Evolutionary conservation across 495 filamentous ascomycete species (phyloP).

Genomic region (Chaetomidium leptoderma): DNA sequence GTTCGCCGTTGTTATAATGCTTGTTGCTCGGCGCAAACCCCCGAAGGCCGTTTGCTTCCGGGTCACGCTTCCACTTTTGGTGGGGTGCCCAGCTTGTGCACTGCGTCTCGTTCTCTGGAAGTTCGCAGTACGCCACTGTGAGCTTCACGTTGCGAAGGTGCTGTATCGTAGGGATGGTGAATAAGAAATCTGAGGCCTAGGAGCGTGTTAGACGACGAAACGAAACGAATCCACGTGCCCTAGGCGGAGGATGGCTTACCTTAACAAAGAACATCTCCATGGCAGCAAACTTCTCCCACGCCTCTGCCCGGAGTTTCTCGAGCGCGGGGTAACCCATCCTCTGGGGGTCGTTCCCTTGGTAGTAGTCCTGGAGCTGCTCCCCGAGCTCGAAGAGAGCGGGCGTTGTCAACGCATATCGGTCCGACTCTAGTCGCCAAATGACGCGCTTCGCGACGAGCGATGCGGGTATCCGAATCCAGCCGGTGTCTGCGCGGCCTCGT

Average conservation of each 20-base stretch:
- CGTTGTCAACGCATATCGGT: constrained; percentile 46
- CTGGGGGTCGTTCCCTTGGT: constrained; percentile 39
- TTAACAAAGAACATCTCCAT: constrained; percentile 73
- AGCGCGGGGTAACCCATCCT: constrained; percentile 35
- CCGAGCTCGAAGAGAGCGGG: constrained; percentile 43
- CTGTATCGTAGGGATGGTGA: constrained; percentile 62
- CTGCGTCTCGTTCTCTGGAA: constrained; percentile 43
- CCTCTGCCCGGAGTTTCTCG: constrained; percentile 40
- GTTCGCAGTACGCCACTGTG: constrained; percentile 48
- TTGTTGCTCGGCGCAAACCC: constrained; percentile 45
- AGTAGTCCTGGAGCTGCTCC: constrained; percentile 41
- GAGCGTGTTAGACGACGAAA: constrained; percentile 27
- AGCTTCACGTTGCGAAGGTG: constrained; percentile 63
- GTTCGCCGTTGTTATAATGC: constrained; percentile 44
- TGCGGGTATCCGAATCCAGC: constrained; percentile 58
- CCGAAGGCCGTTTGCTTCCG: constrained; percentile 37
- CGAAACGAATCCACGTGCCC: too few relatives aligned
- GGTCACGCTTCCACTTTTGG: constrained; percentile 53
- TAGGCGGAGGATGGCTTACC: constrained; percentile 38
- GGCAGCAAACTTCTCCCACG: constrained; percentile 47
- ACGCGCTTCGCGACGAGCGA: constrained; percentile 44
- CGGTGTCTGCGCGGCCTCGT: constrained; percentile 50
- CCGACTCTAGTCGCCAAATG: constrained; percentile 49
- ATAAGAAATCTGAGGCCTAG: constrained; percentile 70
- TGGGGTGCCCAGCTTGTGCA: constrained; percentile 32